A percentile compares a stretch with the other conserved stretches of the same genome.
Evolutionary conservation across 2,329 filamentous ascomycete genomes (phyloP).

Genomic region (Apiospora kogelbergensis): DNA sequence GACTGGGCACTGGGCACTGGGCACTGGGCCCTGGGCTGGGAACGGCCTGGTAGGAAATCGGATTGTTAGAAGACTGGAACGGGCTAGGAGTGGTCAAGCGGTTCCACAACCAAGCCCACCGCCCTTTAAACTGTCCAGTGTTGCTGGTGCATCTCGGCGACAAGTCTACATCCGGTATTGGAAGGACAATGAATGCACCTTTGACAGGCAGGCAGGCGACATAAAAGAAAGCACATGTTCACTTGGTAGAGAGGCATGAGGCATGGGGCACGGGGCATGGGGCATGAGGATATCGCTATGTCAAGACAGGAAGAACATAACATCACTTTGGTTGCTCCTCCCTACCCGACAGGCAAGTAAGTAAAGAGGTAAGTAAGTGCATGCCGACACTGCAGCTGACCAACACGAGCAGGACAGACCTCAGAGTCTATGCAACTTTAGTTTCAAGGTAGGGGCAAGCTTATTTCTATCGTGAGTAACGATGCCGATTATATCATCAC

Average conservation of each 20-base stretch:
- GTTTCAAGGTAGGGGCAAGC: neutral
- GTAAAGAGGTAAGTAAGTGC: neutral
- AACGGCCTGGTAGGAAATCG: constrained; percentile 4
- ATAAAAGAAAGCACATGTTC: neutral
- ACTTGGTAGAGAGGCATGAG: neutral
- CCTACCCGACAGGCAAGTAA: no score
- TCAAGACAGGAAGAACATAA: no score
- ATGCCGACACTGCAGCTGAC: neutral
- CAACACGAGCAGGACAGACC: neutral
- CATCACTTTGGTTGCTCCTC: no score
- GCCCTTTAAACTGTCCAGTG: neutral
- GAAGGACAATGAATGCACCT: neutral
- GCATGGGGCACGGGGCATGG: no score
- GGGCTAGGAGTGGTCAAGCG: constrained; percentile 3
- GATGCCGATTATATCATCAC: neutral
- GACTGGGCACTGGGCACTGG: no score
- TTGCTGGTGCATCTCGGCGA: neutral
- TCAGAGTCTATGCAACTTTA: neutral
- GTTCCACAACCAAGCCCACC: constrained; percentile 3
- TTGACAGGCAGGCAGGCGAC: neutral
- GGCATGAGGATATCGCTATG: no score
- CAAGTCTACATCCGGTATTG: neutral
- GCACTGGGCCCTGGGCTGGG: constrained; percentile 5
- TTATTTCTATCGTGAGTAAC: neutral
- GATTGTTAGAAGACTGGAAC: neutral